Evolutionary conservation across 768 basidiomycete species (phyloP), one percentile per base, ranked within the genome.

Genomic region (Xerocomellus amylosporus): DNA sequence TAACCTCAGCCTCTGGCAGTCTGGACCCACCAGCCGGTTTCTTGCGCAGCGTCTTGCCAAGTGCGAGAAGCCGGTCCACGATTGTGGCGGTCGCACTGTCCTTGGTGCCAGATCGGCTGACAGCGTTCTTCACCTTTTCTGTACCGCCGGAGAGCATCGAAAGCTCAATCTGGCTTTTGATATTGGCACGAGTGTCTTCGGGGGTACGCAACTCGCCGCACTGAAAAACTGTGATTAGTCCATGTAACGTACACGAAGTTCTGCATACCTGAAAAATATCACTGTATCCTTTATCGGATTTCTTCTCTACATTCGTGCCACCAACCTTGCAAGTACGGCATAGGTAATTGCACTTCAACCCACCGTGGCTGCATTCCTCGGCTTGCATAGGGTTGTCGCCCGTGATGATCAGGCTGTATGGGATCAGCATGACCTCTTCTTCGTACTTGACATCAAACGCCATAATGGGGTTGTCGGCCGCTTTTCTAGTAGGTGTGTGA

Each of bases 321-420:
- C 73, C 67, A 5, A 64, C 67, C n/a, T 70, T 56, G 43, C 73
- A 76, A 8, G 56, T 66, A 3, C 58, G 59, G 34, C 73, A 75
- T 30, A 73, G 63, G 39, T 61, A 61, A n/a, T 74, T 75, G 17
- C 66, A 63, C 8, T 46, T 61, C 2, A 72, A 30, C 0, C 74
- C 70, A n/a, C 55, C 62, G 17, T 74, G 72, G 19, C 66, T 70
- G 42, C 67, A 73, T 12, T 66, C 62, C 36, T 75, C 70, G 0
- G 71, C 64, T 22, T 74, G 74, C 74, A 74, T 73, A 0, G 69
- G 74, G 30, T 75, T 75, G 53, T 75, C 67, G 5, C 66, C 60
- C 0, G 59, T 42, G 4, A 66, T 24, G 14, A 72, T 56, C 0
- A 71, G 54, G 0, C 39, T 31, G 30, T 68, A 73, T 0, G 59